Evolutionary conservation across 495 filamentous ascomycete species (phyloP), one percentile per base, ranked within the genome.

Genomic region (Aspergillus mulundensis): DNA sequence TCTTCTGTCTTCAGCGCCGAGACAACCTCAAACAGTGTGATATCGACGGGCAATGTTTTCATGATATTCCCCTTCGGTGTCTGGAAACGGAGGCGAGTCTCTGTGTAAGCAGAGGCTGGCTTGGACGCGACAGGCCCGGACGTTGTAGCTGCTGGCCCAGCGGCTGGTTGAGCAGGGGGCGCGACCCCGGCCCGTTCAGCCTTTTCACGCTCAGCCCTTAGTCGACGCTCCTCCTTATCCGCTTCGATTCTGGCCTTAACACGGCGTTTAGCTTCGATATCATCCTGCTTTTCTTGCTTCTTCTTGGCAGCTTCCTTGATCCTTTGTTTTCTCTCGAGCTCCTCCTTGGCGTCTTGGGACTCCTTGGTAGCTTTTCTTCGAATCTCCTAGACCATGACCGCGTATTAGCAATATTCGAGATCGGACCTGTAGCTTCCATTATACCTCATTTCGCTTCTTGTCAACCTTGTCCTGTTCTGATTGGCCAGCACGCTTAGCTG

Each of bases 1-100:
- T 78, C 81, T 53, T 91, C 85, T 55, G 81, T 59, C 63, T 81
- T 78, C 32, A 97, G 66, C 56, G 84, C 77, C 50, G 87, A 82
- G 7, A 87, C 91, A 25, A 99, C 91, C 71, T 99, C 95, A 63
- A 96, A 96, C 15, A 99, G 77, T 0, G 95, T 99, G 7, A 89
- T 95, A 18, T 89, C 87, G 6, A 85, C 90, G 0, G 89, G 83
- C 48, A 93, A 84, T 2, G 84, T 89, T 77, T 95, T 96, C 72
- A 87, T 82, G 30, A 96, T 69, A 41, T 84, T 90, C 15, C 90
- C 89, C 18, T 71, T 71, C 0, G 84, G 69, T 0, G 86, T 88
- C 66, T 96, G 91, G 60, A 99, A 79, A 56, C 91, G 77, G 60
- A 99, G 70, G 39, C 93, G 82, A 40, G 91, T 81, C 67, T 95